Evolutionary conservation across 768 basidiomycete genomes (phyloP).

Genomic region (Gautieria morchelliformis): DNA sequence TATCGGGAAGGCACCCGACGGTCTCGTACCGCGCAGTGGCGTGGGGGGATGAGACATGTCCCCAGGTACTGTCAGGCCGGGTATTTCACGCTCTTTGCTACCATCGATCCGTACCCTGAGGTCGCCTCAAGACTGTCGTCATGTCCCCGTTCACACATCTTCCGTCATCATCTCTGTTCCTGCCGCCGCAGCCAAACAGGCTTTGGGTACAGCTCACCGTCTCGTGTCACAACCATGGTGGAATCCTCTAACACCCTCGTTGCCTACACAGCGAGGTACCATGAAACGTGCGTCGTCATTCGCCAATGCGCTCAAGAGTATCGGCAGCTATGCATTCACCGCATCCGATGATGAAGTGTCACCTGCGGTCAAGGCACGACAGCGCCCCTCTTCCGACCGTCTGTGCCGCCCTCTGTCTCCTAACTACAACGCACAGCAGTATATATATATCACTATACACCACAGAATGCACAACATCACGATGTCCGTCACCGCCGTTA

Average conservation of each 20-base stretch:
- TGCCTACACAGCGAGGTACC: not conserved
- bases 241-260: not conserved
- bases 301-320: slow-evolving; percentile 1
- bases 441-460: not conserved
- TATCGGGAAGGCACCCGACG: slow-evolving; percentile 42
- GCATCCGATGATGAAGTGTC: not conserved
- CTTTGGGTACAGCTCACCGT: not conserved
- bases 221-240: not conserved
- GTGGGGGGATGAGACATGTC: slow-evolving; percentile 73
- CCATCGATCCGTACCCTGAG: slow-evolving; percentile 86
- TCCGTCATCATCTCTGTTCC: too few species aligned
- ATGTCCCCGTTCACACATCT: too few species aligned
- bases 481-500: not conserved
- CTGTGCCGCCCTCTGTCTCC: slow-evolving; percentile 2
- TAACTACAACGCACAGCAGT: not conserved
- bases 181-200: too few species aligned
- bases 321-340: slow-evolving; percentile 6
- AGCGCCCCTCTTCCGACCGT: not conserved
- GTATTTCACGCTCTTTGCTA: slow-evolving; percentile 87
- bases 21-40: slow-evolving; percentile 69
- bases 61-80: slow-evolving; percentile 67
- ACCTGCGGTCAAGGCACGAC: not conserved
- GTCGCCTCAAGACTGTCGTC: slow-evolving; percentile 81
- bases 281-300: slow-evolving; percentile 6
- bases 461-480: not conserved